These are phyloP conservation scores for Zasmidium cellare DNA, from an alignment of 2,329 filamentous ascomycete genomes.

Conservation along the genomic window DNA sequence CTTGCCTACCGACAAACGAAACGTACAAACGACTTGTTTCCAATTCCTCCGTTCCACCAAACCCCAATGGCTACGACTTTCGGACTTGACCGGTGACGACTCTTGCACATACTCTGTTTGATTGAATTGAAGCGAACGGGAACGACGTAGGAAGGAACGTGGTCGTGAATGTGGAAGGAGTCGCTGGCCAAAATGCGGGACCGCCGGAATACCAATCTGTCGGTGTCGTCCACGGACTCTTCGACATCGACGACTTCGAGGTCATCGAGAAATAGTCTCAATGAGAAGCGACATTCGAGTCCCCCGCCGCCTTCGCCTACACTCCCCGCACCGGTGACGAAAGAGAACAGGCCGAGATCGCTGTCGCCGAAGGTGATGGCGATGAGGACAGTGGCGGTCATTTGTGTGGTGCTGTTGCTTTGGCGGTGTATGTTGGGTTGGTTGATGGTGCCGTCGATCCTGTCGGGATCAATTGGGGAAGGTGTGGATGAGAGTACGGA, in stretches of 20 bases:
- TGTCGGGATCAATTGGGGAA: constrained; percentile 19
- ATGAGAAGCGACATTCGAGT: constrained; percentile 48
- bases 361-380: constrained; percentile 14
- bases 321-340: constrained; percentile 25
- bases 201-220: constrained; percentile 48
- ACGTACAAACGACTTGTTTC: too few species aligned
- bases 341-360: constrained; percentile 16
- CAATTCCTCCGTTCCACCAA: not conserved
- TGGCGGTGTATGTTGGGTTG: constrained; percentile 18
- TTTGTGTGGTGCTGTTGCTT: constrained; percentile 18
- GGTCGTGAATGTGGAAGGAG: constrained; percentile 1
- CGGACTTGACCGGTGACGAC: not conserved
- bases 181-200: constrained; percentile 41
- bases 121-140: not conserved
- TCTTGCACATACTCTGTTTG: not conserved
- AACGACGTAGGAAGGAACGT: not conserved
- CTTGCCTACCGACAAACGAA: too few species aligned
- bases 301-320: constrained; percentile 25
- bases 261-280: constrained; percentile 64
- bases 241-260: constrained; percentile 70
- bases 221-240: constrained; percentile 60
- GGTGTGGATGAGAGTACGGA: constrained; percentile 52
- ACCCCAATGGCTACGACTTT: not conserved
- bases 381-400: constrained; percentile 14
- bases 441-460: constrained; percentile 20